Base-by-base conservation (phyloP, 805 yeast genomes). In the Priceomyces castillae region DNA sequence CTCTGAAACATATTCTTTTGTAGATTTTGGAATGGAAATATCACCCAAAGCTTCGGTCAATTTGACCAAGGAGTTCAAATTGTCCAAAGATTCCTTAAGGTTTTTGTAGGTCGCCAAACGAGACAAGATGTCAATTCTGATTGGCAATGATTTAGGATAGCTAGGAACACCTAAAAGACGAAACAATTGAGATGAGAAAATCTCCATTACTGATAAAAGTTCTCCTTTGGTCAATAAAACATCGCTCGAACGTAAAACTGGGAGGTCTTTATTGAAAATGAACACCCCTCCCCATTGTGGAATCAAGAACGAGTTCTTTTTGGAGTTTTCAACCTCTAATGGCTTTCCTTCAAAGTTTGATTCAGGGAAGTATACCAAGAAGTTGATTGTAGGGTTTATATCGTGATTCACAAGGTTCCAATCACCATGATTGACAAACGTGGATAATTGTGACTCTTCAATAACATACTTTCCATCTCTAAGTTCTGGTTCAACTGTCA, bases 271-370 rank as follows among this genome's bases (percentile, higher is more conserved):
- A 55, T 83, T 73, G 59, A 67, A 57, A 49, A 84, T 67, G 55
- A 68, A 62, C 44, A 87, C 78, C 48, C 97, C 96, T 9, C 94
- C 95, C 87, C 96, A 90, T 63, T 86, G 95, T 6, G 97, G 95
- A 17, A 92, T 79, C 37, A 86, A 62, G 56, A 84, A 90, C 42
- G 82, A 80, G 59, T 76, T 83, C 37, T 81, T 67, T 55, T 41
- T 42, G 4, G 72, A 73, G 43, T 73, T 64, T 36, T 67, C 76
- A 38, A 84, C 77, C 4, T 46, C 51, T 54, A 80, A 69, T 17
- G 80, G 88, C 45, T 69, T 61, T 20, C 64, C 67, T 19, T 69
- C 65, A 30, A 62, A 54, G 46, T 65, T 64, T 15, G 61, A 43
- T 4, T 75, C 68, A 2, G 95, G 90, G 41, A 82, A 74, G 54